Conservation (phyloP, 805 yeast species). For the Monosporozyma solicola region DNA sequence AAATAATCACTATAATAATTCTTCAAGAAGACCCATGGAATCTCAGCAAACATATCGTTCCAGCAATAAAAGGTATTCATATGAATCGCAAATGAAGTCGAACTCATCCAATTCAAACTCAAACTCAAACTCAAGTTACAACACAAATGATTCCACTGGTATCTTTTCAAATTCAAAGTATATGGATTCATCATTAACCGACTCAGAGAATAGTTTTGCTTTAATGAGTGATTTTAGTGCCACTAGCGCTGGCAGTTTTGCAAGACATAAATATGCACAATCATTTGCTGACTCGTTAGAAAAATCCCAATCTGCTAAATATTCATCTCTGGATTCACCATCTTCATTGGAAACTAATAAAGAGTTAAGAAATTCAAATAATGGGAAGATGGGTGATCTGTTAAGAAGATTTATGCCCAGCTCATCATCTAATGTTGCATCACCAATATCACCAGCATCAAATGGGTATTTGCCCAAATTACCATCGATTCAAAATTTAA, state of each 20-base stretch:
- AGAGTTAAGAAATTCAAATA: constrained; percentile 18
- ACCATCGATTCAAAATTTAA: constrained; percentile 22
- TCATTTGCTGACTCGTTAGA: constrained; percentile 26
- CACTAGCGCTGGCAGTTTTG: constrained; percentile 79
- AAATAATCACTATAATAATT: background rate
- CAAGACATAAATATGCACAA: constrained; percentile 57
- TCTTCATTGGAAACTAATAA: constrained; percentile 7
- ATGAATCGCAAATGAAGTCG: background rate
- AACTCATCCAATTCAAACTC: constrained; percentile 1
- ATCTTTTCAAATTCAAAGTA: constrained; percentile 37
- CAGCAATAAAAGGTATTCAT: background rate
- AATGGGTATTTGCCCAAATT: constrained; percentile 19
- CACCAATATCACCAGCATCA: constrained; percentile 5
- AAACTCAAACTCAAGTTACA: background rate
- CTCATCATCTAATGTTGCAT: constrained; percentile 13
- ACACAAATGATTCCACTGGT: constrained; percentile 8
- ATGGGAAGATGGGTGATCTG: constrained; percentile 25
- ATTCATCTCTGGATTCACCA: background rate
- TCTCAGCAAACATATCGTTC: background rate
- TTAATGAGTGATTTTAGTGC: constrained; percentile 66
- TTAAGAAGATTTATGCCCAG: constrained; percentile 28
- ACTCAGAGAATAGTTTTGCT: constrained; percentile 34
- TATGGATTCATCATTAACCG: constrained; percentile 40
- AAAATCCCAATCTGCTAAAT: constrained; percentile 5
- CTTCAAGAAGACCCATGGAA: background rate